Conservation (phyloP, 495 filamentous ascomycete genomes). For the Penicillium soppii region DNA sequence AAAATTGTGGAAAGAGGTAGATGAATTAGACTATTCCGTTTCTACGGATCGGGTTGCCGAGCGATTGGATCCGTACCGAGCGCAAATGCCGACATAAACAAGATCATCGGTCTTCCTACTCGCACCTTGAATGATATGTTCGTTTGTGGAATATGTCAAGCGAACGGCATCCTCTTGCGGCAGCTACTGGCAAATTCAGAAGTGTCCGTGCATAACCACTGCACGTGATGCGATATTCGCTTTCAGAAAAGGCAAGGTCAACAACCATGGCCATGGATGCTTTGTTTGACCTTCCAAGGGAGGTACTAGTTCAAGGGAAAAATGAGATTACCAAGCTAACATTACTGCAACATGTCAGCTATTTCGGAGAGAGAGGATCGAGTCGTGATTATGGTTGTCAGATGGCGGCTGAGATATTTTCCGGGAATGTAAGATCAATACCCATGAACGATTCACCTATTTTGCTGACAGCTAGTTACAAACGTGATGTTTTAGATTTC, state of each 20-base stretch:
- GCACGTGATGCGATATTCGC: background rate
- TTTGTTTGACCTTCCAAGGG: too few species aligned
- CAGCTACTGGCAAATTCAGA: background rate
- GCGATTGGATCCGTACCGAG: constrained; percentile 28
- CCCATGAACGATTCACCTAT: too few species aligned
- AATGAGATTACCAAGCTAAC: too few species aligned
- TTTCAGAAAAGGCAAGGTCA: background rate
- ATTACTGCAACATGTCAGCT: too few species aligned
- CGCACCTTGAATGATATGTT: constrained; percentile 11
- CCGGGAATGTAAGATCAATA: too few species aligned
- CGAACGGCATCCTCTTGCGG: background rate
- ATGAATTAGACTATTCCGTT: background rate
- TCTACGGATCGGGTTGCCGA: constrained; percentile 30
- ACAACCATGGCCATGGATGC: background rate
- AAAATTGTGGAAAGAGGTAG: too few species aligned
- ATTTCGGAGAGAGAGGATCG: background rate
- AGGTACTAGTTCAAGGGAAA: too few species aligned
- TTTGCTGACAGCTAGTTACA: too few species aligned
- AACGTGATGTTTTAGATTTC: too few species aligned
- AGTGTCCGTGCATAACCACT: background rate
- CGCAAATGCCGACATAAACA: constrained; percentile 24
- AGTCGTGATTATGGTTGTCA: background rate
- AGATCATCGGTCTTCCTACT: background rate
- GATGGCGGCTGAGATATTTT: background rate
- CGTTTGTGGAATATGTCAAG: constrained; percentile 18